A percentile compares a stretch with the other conserved stretches of the same genome.
These are phyloP conservation scores for Ramalina intermedia DNA, from an alignment of 495 filamentous ascomycete species.

Conservation along the genomic window DNA sequence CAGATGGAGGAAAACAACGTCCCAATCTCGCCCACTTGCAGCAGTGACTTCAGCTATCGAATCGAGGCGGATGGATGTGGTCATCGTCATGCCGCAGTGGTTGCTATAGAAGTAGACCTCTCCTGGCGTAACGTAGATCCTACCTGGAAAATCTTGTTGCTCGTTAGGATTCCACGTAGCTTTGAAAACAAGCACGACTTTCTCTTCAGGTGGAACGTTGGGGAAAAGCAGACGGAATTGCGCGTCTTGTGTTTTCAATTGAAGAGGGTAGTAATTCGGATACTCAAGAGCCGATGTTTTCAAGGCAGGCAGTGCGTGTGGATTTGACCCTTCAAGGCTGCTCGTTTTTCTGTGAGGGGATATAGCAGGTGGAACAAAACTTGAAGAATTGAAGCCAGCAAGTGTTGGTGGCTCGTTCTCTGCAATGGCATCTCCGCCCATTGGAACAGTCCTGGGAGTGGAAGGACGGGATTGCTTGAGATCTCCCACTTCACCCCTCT, in stretches of 20 bases:
- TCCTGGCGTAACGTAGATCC: slow-evolving; percentile 73
- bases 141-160: slow-evolving; percentile 68
- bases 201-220: slow-evolving; percentile 54
- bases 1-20: slow-evolving; percentile 83
- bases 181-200: slow-evolving; percentile 65
- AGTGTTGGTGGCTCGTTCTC: background rate
- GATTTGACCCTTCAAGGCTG: slow-evolving; percentile 53
- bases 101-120: slow-evolving; percentile 94
- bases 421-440: background rate
- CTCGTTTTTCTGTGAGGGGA: slow-evolving; percentile 62
- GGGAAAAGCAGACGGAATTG: slow-evolving; percentile 91
- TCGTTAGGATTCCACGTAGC: slow-evolving; percentile 64
- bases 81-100: slow-evolving; percentile 80
- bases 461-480: slow-evolving; percentile 13
- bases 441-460: background rate
- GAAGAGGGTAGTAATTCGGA: slow-evolving; percentile 68
- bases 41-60: slow-evolving; percentile 77
- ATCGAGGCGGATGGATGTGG: slow-evolving; percentile 56
- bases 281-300: slow-evolving; percentile 41
- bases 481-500: slow-evolving; percentile 33
- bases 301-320: slow-evolving; percentile 29
- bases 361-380: slow-evolving; percentile 5
- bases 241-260: slow-evolving; percentile 74
- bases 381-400: slow-evolving; percentile 3
- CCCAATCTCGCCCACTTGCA: slow-evolving; percentile 77